Conservation (phyloP, 1,139 yeast genomes). For the Nakaseomyces uthaithaninus region DNA sequence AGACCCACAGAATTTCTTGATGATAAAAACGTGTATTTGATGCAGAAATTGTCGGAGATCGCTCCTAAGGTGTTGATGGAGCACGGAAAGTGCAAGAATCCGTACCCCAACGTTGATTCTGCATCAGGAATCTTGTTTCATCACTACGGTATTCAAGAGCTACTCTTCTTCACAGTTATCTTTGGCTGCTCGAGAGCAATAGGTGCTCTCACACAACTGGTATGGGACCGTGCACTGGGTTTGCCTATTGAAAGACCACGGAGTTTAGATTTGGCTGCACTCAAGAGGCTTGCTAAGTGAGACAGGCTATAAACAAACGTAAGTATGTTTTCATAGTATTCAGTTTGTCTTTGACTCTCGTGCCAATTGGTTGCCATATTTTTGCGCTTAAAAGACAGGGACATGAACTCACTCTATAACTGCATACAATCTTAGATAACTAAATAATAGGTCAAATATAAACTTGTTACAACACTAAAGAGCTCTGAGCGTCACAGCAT, state of each 20-base stretch:
- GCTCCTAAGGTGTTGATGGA: conserved; percentile 48
- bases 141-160: conserved; percentile 51
- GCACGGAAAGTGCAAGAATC: conserved; percentile 59
- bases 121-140: conserved; percentile 50
- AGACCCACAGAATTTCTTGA: conserved; percentile 29
- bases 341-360: too few species aligned
- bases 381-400: too few species aligned
- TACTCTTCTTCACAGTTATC: conserved; percentile 49
- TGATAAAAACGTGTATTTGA: conserved; percentile 32
- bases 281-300: conserved; percentile 6
- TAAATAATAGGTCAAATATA: too few species aligned
- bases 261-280: conserved; percentile 29
- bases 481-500: too few species aligned
- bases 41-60: conserved; percentile 35
- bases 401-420: too few species aligned
- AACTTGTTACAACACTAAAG: too few species aligned
- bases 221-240: conserved; percentile 54
- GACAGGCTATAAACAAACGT: too few species aligned
- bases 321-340: too few species aligned
- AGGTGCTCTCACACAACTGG: conserved; percentile 51
- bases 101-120: conserved; percentile 58
- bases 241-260: conserved; percentile 59
- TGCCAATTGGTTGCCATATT: too few species aligned
- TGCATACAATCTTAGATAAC: too few species aligned
- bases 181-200: conserved; percentile 53